Percentiles rank a stretch among this genome's conserved stretches.
Conservation (phyloP, 768 basidiomycete species). For the Podaxis sp. region DNA sequence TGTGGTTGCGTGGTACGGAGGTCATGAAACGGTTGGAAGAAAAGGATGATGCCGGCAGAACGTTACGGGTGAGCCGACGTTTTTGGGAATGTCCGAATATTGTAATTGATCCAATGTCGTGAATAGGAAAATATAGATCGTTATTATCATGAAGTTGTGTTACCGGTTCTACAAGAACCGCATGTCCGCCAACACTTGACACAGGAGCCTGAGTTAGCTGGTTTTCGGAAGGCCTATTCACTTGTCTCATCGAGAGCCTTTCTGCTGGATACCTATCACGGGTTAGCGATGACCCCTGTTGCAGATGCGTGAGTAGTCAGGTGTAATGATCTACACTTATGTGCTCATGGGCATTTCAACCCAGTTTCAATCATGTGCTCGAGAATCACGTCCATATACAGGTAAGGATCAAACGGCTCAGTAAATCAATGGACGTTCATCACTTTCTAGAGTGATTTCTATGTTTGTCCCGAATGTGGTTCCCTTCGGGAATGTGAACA, state of each 20-base stretch:
- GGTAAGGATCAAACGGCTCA: conserved; percentile 37
- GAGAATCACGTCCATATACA: conserved; percentile 74
- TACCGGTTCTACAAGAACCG: conserved; percentile 27
- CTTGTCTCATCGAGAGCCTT: conserved; percentile 84
- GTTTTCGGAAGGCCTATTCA: conserved; percentile 52
- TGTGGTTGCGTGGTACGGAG: conserved; percentile 13
- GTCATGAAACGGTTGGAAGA: conserved; percentile 34
- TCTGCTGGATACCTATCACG: conserved; percentile 78
- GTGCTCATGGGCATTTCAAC: conserved; percentile 12
- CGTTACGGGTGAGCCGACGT: not conserved
- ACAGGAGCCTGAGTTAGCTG: conserved; percentile 27
- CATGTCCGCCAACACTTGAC: conserved; percentile 14
- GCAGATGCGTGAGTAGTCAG: conserved; percentile 67
- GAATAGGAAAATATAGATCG: conserved; percentile 31
- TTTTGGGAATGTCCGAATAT: not conserved
- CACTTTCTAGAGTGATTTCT: conserved; percentile 57
- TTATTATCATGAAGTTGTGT: conserved; percentile 36
- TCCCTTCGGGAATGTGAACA: conserved; percentile 67
- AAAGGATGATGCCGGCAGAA: conserved; percentile 35
- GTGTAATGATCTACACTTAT: not conserved
- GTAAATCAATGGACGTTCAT: conserved; percentile 12
- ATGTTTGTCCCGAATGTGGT: conserved; percentile 74
- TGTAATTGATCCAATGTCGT: conserved; percentile 4
- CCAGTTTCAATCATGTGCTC: conserved; percentile 71
- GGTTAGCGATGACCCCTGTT: conserved; percentile 80